Percentiles rank a stretch among this genome's conserved stretches.
phyloP scores from a whole-genome alignment of 1,139 yeast species.

The Magnusiomyces tetraspermus region DNA sequence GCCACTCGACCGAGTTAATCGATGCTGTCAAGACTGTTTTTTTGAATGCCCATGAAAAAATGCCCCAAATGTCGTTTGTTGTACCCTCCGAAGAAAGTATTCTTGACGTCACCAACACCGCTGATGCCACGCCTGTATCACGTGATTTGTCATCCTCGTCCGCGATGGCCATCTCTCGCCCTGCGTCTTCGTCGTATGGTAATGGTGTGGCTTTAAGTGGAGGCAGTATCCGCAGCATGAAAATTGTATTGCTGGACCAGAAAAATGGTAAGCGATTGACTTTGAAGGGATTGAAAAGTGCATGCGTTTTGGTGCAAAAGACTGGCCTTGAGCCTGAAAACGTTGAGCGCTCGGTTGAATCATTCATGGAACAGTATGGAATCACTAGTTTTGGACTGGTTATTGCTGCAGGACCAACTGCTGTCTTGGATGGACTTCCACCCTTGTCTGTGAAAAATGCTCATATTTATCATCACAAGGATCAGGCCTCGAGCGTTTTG shows the following conservation, averaged over 20 bases:
- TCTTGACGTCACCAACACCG: background rate
- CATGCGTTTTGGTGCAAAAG: constrained; percentile 9
- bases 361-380: constrained; percentile 9
- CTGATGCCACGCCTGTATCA: background rate
- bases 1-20: constrained; percentile 13
- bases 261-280: constrained; percentile 9
- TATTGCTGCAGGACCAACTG: constrained; percentile 10
- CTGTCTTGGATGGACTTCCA: constrained; percentile 11
- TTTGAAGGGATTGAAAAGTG: constrained; percentile 5
- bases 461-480: background rate
- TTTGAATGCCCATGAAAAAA: constrained; percentile 3
- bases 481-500: background rate
- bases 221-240: constrained; percentile 5
- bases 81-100: constrained; percentile 5
- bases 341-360: constrained; percentile 9
- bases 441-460: constrained; percentile 5
- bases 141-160: background rate
- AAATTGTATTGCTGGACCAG: constrained; percentile 10
- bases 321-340: constrained; percentile 5
- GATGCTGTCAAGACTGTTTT: constrained; percentile 11
- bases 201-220: constrained; percentile 1
- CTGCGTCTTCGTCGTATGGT: background rate
- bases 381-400: constrained; percentile 7
- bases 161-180: background rate
- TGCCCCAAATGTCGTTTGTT: constrained; percentile 7